Evolutionary conservation across 192 early-diverging fungal genomes (phyloP).

Genomic region (Endogone sp.): DNA sequence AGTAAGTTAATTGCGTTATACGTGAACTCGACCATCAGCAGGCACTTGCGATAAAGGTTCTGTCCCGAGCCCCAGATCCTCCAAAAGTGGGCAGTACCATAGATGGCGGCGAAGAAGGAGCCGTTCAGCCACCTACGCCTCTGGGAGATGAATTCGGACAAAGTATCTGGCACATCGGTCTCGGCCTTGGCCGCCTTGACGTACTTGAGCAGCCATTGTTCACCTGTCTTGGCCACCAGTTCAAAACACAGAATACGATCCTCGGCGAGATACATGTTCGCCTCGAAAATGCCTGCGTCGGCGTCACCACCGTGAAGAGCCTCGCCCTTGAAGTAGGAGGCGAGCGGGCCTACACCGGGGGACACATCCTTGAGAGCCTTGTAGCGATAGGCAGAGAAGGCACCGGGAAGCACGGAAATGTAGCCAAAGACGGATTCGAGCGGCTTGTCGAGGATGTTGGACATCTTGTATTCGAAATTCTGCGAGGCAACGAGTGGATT

Average conservation of each 20-base stretch:
- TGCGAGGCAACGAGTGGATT: slow-evolving; percentile 77
- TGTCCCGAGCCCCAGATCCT: slow-evolving; percentile 70
- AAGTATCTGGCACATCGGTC: slow-evolving; percentile 71
- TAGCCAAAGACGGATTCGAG: too few species aligned
- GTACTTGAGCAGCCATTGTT: slow-evolving; percentile 67
- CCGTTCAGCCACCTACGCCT: slow-evolving; percentile 82
- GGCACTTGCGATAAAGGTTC: slow-evolving; percentile 51
- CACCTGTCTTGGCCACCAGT: slow-evolving; percentile 65
- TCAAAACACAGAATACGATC: slow-evolving; percentile 84
- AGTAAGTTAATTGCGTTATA: slow-evolving; percentile 65
- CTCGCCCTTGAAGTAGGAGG: slow-evolving; percentile 77
- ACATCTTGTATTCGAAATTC: slow-evolving; percentile 81
- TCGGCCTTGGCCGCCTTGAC: slow-evolving; percentile 63
- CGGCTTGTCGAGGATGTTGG: slow-evolving; percentile 76
- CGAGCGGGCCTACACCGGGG: slow-evolving; percentile 55
- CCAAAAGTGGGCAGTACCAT: slow-evolving; percentile 57
- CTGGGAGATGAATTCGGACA: slow-evolving; percentile 76
- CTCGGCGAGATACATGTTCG: slow-evolving; percentile 64
- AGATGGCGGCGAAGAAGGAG: slow-evolving; percentile 78
- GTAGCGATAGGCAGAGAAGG: slow-evolving; percentile 80
- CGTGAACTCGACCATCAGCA: slow-evolving; percentile 60
- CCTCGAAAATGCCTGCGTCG: slow-evolving; percentile 53
- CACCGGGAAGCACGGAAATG: too few species aligned
- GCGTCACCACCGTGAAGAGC: slow-evolving; percentile 51
- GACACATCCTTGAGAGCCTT: slow-evolving; percentile 58